Evolutionary conservation across 1,139 yeast species (phyloP).

Genomic region (Diutina neorugosa): DNA sequence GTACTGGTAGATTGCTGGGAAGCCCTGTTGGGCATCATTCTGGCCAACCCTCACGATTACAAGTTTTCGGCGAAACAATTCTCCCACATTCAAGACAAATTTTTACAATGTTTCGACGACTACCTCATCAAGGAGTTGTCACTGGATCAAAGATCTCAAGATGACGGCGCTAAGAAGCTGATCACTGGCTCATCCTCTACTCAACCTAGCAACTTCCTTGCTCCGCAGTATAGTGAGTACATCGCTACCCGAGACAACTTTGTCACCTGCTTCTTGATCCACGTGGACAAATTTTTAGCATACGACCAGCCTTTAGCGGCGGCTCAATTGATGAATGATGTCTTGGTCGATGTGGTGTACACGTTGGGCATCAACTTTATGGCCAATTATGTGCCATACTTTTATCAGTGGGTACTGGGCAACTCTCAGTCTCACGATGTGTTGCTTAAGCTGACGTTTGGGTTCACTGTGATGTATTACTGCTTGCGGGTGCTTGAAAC

Average conservation of each 20-base stretch:
- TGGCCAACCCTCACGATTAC: not conserved
- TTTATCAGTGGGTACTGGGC: conserved; percentile 30
- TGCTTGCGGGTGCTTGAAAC: not conserved
- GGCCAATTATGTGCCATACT: conserved; percentile 34
- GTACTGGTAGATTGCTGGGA: conserved; percentile 36
- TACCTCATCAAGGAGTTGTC: conserved; percentile 24
- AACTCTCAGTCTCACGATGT: conserved; percentile 21
- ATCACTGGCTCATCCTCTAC: not conserved
- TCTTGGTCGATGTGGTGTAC: conserved; percentile 18
- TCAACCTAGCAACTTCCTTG: conserved; percentile 7
- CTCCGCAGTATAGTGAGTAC: conserved; percentile 27
- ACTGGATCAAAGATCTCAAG: not conserved
- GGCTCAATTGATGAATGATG: conserved; percentile 14
- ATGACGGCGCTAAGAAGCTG: not conserved
- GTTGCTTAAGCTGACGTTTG: conserved; percentile 8
- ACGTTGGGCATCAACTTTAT: conserved; percentile 36
- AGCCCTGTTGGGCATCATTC: conserved; percentile 17
- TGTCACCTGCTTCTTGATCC: conserved; percentile 21
- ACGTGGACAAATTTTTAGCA: conserved; percentile 22
- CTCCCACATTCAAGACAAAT: conserved; percentile 20
- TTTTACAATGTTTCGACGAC: conserved; percentile 21
- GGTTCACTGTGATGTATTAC: not conserved
- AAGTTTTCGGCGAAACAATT: conserved; percentile 14
- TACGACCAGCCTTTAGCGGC: conserved; percentile 12
- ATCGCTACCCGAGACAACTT: conserved; percentile 26